Evolutionary conservation across 1,284 basidiomycete species (phyloP).

Genomic region (Anthracocystis panici-leucophaei): DNA sequence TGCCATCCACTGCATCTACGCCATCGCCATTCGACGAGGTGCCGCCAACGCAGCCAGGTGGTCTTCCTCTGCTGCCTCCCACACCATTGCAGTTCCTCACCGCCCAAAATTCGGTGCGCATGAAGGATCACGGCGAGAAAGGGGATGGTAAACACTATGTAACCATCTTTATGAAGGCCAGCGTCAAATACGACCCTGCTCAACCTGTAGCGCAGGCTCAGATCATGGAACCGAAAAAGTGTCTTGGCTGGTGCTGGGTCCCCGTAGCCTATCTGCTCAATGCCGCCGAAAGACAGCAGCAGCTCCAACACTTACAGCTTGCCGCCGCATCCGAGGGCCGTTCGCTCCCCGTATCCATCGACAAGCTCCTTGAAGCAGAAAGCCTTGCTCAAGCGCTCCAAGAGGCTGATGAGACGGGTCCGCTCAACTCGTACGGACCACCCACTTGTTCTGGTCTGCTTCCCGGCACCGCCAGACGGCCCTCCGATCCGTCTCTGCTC

Average conservation of each 20-base stretch:
- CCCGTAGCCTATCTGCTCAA: constrained; percentile 44
- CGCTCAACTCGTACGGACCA: constrained; percentile 4
- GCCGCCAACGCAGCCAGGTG: not conserved
- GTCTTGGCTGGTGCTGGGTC: constrained; percentile 65
- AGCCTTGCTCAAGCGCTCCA: constrained; percentile 42
- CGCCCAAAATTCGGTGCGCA: constrained; percentile 48
- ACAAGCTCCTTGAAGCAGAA: constrained; percentile 49
- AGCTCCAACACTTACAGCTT: constrained; percentile 37
- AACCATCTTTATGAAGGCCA: constrained; percentile 65
- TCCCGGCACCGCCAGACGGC: constrained; percentile 1
- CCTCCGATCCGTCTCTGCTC: constrained; percentile 9
- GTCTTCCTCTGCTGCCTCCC: constrained; percentile 5
- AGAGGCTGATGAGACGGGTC: constrained; percentile 25
- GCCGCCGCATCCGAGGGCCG: constrained; percentile 34
- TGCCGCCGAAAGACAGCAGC: constrained; percentile 31
- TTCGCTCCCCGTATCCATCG: constrained; percentile 46
- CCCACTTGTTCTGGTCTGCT: constrained; percentile 6
- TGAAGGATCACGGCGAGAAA: constrained; percentile 42
- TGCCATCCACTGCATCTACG: constrained; percentile 14
- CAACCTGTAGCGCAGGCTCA: constrained; percentile 18
- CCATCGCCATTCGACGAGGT: constrained; percentile 11
- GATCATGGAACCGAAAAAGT: constrained; percentile 64
- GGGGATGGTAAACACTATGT: constrained; percentile 63
- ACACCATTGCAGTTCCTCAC: constrained; percentile 49
- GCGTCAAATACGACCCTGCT: constrained; percentile 21